Evolutionary conservation across 2,329 filamentous ascomycete genomes (phyloP), one percentile per base, ranked within the genome.

Genomic region (Pestalotiopsis sp.): DNA sequence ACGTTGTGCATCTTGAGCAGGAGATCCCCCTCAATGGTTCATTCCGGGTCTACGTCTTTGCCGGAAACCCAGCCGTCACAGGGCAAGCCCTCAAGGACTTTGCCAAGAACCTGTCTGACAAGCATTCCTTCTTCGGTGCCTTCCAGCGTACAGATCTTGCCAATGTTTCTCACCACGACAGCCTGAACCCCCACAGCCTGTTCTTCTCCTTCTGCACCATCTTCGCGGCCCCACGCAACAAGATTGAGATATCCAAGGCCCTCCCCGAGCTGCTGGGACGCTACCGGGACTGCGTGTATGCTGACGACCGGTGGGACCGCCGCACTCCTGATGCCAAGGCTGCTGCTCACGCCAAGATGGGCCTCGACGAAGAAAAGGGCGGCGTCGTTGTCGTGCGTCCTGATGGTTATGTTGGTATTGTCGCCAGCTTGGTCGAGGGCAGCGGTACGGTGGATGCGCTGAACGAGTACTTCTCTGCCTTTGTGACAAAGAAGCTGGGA

Each of bases 1-100:
- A 97, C 80, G 90, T 94, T 4, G 94, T 97, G 1, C 93, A 97
- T 75, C 86, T 97, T 11, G 95, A 97, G 81, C 94, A 97, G 80
- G 93, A 97, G 77, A 87, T 97, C 39, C 94, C 94, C 0, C 85
- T 95, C 69, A 97, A 97, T 80, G 94, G 94, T 58, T 91, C 94
- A 2, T 97, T 95, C 85, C 89, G 94, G 68, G 86, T 97, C 70
- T 97, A 94, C 78, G 80, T 97, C 71, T 97, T 97, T 78, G 94
- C 89, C n/a, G 95, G 95, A 68, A 84, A 86, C 57, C 89, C 89
- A 9, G 77, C 82, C 14, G 84, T 84, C 61, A 91, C 89, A 13
- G 84, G 84, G 57, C 80, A 81, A 62, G 93, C 94, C 0, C 83
- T 97, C 25, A 77, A 83, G 20, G 93, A 97, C 76, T 88, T 98